Percentiles rank a stretch among this genome's conserved stretches.
These are phyloP conservation scores for Hypoxylon sp. DNA, from an alignment of 2,329 filamentous ascomycete species.

Conservation along the genomic window DNA sequence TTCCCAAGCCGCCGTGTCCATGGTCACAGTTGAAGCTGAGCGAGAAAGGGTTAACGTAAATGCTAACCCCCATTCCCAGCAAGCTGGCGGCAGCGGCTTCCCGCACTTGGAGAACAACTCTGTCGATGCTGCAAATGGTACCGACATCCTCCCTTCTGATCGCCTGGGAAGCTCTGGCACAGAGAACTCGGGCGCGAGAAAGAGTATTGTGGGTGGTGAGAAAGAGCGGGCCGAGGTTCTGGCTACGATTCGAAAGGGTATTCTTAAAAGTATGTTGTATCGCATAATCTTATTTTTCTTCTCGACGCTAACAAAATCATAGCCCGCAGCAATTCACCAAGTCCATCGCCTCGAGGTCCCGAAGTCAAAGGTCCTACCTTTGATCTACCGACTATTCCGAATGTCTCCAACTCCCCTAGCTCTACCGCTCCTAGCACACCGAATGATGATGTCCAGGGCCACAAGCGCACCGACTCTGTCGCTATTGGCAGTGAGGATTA, in stretches of 20 bases:
- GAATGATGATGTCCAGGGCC: conserved; percentile 77
- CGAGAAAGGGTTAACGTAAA: conserved; percentile 85
- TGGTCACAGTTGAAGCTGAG: conserved; percentile 96
- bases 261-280: conserved; percentile 81
- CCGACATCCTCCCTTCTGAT: conserved; percentile 60
- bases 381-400: conserved; percentile 70
- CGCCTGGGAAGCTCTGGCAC: conserved; percentile 68
- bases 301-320: conserved; percentile 49
- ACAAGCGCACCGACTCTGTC: conserved; percentile 75
- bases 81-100: conserved; percentile 80
- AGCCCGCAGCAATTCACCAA: conserved; percentile 74
- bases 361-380: conserved; percentile 67
- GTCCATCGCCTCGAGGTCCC: conserved; percentile 71
- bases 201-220: conserved; percentile 92
- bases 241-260: conserved; percentile 93
- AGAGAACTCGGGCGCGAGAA: conserved; percentile 73
- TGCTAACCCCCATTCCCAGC: conserved; percentile 73
- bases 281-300: not conserved
- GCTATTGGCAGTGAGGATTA: conserved; percentile 88
- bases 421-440: conserved; percentile 92
- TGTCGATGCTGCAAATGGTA: conserved; percentile 70
- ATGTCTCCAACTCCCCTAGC: conserved; percentile 79
- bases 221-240: conserved; percentile 91
- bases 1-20: conserved; percentile 87
- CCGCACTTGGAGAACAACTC: conserved; percentile 87